These are phyloP conservation scores for Tricholoma furcatifolium DNA, from an alignment of 768 basidiomycete species.

Conservation along the genomic window DNA sequence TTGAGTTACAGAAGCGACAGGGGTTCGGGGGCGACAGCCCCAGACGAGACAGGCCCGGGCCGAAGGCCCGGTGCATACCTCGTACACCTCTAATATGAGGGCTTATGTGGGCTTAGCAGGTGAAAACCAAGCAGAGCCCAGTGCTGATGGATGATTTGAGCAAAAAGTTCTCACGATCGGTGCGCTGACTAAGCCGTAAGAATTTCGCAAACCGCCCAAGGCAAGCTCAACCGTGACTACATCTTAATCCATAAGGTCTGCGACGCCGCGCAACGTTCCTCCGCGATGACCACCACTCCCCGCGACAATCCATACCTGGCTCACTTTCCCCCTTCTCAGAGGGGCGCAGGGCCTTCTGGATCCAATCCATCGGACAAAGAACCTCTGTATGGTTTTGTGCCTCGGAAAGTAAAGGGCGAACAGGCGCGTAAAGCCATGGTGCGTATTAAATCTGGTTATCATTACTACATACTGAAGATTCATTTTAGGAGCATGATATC, in stretches of 20 bases:
- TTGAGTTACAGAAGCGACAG: background rate
- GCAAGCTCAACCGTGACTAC: background rate
- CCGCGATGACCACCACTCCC: conserved; percentile 2
- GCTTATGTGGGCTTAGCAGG: too few species aligned
- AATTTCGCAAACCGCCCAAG: too few species aligned
- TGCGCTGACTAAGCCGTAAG: too few species aligned
- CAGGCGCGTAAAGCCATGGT: conserved; percentile 76
- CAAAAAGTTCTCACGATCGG: too few species aligned
- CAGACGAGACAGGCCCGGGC: too few species aligned
- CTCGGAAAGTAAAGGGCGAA: conserved; percentile 61
- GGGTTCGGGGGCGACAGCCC: too few species aligned
- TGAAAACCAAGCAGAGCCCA: too few species aligned
- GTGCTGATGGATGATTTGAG: too few species aligned
- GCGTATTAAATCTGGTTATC: conserved; percentile 20
- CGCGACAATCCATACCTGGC: conserved; percentile 57
- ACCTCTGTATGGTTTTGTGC: conserved; percentile 73
- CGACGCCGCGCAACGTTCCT: background rate
- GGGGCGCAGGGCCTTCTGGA: conserved; percentile 26
- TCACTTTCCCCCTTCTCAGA: conserved; percentile 34
- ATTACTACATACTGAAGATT: background rate
- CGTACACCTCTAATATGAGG: too few species aligned
- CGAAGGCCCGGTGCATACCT: too few species aligned
- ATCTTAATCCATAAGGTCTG: background rate
- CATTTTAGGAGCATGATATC: conserved; percentile 63
- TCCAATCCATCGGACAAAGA: conserved; percentile 32